Conservation (phyloP, 2,329 filamentous ascomycete genomes). For the Zasmidium cellare region DNA sequence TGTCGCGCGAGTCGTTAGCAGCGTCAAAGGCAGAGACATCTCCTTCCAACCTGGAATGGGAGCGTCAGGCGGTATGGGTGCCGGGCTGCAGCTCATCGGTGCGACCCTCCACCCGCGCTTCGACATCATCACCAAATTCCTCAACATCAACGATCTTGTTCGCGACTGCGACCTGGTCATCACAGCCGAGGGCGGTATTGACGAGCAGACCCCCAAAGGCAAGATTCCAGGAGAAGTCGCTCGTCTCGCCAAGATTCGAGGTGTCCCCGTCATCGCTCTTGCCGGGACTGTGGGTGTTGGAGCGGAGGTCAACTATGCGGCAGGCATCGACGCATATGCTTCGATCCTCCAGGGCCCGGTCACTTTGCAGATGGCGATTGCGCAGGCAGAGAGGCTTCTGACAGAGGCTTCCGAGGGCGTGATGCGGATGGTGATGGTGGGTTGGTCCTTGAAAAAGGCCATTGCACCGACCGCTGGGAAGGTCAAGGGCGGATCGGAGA, state of each 20-base stretch:
- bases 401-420: conserved; percentile 40
- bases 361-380: conserved; percentile 37
- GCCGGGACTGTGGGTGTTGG: conserved; percentile 44
- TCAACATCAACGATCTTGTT: conserved; percentile 49
- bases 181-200: conserved; percentile 56
- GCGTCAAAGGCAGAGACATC: conserved; percentile 39
- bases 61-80: conserved; percentile 54
- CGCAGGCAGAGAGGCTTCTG: conserved; percentile 36
- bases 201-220: conserved; percentile 52
- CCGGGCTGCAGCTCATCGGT: conserved; percentile 52
- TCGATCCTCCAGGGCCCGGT: conserved; percentile 37
- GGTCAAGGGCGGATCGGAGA: not conserved
- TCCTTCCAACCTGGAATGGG: conserved; percentile 48
- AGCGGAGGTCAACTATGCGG: conserved; percentile 36
- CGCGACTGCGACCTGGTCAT: conserved; percentile 52
- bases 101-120: conserved; percentile 49
- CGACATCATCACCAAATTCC: conserved; percentile 54
- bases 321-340: conserved; percentile 39
- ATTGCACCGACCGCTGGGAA: conserved; percentile 10
- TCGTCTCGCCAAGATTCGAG: conserved; percentile 46
- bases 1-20: conserved; percentile 40
- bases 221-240: conserved; percentile 58
- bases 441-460: conserved; percentile 28
- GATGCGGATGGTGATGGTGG: conserved; percentile 40
- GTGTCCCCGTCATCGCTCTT: conserved; percentile 49